Conservation (phyloP, 202 grass and related monocot species). For the Saccharum hybrid region DNA sequence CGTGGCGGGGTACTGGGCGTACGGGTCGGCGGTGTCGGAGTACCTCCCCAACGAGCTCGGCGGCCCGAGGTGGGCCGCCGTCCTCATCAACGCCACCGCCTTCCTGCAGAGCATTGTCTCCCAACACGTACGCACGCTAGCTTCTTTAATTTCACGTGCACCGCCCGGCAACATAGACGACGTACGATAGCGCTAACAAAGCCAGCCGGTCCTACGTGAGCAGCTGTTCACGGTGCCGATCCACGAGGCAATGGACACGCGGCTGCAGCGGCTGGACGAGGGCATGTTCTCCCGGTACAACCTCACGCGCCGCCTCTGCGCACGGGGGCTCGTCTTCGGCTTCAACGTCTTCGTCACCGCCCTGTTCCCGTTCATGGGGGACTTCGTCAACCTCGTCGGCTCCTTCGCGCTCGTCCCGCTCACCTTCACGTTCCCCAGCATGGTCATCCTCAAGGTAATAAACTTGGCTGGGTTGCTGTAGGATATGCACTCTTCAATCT, state of each 20-base stretch:
- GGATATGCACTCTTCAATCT: background rate
- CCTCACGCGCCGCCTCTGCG: constrained; percentile 55
- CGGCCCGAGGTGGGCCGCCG: constrained; percentile 65
- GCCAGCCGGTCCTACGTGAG: background rate
- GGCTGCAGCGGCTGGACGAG: constrained; percentile 68
- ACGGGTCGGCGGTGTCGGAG: constrained; percentile 72
- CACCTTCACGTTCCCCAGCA: constrained; percentile 87
- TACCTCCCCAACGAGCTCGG: constrained; percentile 77
- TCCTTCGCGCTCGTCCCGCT: constrained; percentile 81
- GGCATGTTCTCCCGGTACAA: constrained; percentile 80
- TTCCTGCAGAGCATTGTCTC: constrained; percentile 84
- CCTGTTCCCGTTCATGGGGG: constrained; percentile 91
- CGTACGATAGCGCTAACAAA: background rate
- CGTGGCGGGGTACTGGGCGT: constrained; percentile 89
- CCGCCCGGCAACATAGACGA: background rate
- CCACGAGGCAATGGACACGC: constrained; percentile 86
- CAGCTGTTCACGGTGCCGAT: constrained; percentile 82
- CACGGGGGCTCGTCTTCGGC: constrained; percentile 61
- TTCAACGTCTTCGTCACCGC: constrained; percentile 72
- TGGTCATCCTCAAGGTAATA: constrained; percentile 72
- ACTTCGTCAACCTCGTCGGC: constrained; percentile 88
- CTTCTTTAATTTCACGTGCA: background rate
- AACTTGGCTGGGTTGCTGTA: background rate
- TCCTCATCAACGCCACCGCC: constrained; percentile 72
- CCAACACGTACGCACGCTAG: constrained; percentile 52